Evolutionary conservation across 2,329 filamentous ascomycete species (phyloP).

Genomic region (Hortaea werneckii): DNA sequence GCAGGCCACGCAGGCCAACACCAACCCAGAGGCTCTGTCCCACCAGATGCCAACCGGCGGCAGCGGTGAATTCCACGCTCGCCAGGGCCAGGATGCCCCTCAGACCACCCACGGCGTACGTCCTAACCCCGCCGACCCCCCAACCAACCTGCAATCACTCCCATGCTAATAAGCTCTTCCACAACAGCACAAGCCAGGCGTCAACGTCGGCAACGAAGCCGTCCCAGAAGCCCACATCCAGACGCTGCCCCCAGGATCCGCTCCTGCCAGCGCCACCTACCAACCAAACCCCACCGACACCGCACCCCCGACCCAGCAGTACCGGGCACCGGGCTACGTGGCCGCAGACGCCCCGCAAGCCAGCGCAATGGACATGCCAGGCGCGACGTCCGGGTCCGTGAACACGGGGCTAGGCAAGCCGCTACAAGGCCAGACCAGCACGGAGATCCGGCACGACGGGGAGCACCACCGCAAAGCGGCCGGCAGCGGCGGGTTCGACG

Average conservation of each 20-base stretch:
- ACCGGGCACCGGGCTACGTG: slow-evolving; percentile 21
- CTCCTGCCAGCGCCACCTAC: slow-evolving; percentile 42
- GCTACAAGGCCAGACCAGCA: slow-evolving; percentile 37
- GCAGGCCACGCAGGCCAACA: not conserved
- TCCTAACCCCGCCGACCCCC: slow-evolving; percentile 6
- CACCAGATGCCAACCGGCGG: slow-evolving; percentile 32
- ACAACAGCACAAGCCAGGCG: slow-evolving; percentile 52
- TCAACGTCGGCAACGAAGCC: slow-evolving; percentile 49
- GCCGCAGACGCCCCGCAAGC: slow-evolving; percentile 20
- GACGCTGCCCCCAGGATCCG: slow-evolving; percentile 51
- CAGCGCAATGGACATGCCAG: slow-evolving; percentile 36
- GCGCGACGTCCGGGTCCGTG: slow-evolving; percentile 45
- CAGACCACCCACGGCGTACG: slow-evolving; percentile 46
- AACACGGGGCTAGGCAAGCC: slow-evolving; percentile 46
- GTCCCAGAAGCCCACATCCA: slow-evolving; percentile 55
- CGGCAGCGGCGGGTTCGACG: slow-evolving; percentile 10
- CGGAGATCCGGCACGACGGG: slow-evolving; percentile 40
- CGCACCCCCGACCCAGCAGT: slow-evolving; percentile 31
- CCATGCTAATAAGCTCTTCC: not conserved
- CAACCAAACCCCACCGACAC: slow-evolving; percentile 32
- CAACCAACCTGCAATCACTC: not conserved
- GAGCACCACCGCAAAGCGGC: slow-evolving; percentile 32
- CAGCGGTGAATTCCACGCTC: slow-evolving; percentile 45
- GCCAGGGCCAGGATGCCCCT: slow-evolving; percentile 42
- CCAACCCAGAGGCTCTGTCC: slow-evolving; percentile 4